These are phyloP conservation scores for Mucuna pruriens DNA, from an alignment of 306 rosid genomes.

Conservation along the genomic window DNA sequence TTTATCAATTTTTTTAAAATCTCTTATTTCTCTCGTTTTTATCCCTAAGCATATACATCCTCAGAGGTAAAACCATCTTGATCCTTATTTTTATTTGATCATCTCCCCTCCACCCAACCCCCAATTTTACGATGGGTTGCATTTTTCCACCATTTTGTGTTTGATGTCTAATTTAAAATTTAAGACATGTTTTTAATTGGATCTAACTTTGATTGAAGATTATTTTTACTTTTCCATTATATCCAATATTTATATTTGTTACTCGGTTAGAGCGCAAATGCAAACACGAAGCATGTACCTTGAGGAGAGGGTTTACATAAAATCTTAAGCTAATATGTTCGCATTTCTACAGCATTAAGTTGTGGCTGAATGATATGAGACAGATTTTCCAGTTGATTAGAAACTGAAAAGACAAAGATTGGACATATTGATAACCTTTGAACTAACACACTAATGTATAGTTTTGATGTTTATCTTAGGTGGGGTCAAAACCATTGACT, in stretches of 20 bases:
- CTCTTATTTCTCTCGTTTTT: too few relatives aligned
- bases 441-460: slow-evolving; percentile 21
- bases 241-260: not conserved
- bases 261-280: not conserved
- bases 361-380: not conserved
- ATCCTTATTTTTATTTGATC: too few relatives aligned
- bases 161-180: too few relatives aligned
- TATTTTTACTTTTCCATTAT: not conserved
- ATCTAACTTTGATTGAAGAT: not conserved
- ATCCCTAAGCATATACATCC: too few relatives aligned
- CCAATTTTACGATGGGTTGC: too few relatives aligned
- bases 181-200: too few relatives aligned
- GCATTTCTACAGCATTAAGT: not conserved
- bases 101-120: too few relatives aligned
- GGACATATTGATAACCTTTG: slow-evolving; percentile 12
- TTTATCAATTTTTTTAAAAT: too few relatives aligned
- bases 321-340: not conserved
- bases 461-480: not conserved
- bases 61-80: too few relatives aligned
- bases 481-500: slow-evolving; percentile 22
- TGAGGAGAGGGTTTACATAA: too few relatives aligned
- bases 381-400: not conserved
- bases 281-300: not conserved
- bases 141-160: too few relatives aligned
- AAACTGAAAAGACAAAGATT: not conserved